Evolutionary conservation across 768 basidiomycete genomes (phyloP).

Genomic region (Tulasnella sp.): DNA sequence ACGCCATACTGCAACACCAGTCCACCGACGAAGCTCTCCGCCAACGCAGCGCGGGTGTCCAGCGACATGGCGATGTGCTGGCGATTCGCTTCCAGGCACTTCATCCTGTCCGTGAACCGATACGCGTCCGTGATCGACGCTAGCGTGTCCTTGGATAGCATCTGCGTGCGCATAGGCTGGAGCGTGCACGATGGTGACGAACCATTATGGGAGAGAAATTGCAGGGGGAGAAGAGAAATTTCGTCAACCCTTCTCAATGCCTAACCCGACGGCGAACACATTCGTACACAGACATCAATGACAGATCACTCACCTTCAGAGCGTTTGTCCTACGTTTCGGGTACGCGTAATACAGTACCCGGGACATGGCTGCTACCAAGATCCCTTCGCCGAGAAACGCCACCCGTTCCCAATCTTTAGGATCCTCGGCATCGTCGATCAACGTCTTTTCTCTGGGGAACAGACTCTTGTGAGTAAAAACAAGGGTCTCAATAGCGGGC

Average conservation of each 20-base stretch:
- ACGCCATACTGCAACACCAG: neutral
- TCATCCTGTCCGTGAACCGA: neutral
- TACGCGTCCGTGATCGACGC: slow-evolving; percentile 20
- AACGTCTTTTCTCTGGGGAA: neutral
- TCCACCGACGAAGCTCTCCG: slow-evolving; percentile 18
- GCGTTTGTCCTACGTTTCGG: neutral
- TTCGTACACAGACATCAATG: too few relatives aligned
- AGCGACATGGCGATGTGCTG: neutral
- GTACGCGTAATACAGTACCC: neutral
- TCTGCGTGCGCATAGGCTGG: neutral
- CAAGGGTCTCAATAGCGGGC: neutral
- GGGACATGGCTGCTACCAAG: slow-evolving; percentile 2
- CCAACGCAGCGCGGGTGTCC: slow-evolving; percentile 2
- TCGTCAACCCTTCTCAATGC: too few relatives aligned
- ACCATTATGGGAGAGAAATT: too few relatives aligned
- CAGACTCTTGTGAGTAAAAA: slow-evolving; percentile 20
- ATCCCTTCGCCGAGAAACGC: slow-evolving; percentile 25
- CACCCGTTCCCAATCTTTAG: slow-evolving; percentile 21
- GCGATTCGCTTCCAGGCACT: slow-evolving; percentile 6
- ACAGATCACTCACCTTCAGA: slow-evolving; percentile 11
- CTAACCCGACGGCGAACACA: too few relatives aligned
- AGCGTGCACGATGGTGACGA: neutral
- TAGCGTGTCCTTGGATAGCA: slow-evolving; percentile 16
- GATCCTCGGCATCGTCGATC: neutral
- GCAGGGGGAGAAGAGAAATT: too few relatives aligned